Evolutionary conservation across 2,329 filamentous ascomycete species (phyloP).

Genomic region (Pseudogymnoascus sp.): DNA sequence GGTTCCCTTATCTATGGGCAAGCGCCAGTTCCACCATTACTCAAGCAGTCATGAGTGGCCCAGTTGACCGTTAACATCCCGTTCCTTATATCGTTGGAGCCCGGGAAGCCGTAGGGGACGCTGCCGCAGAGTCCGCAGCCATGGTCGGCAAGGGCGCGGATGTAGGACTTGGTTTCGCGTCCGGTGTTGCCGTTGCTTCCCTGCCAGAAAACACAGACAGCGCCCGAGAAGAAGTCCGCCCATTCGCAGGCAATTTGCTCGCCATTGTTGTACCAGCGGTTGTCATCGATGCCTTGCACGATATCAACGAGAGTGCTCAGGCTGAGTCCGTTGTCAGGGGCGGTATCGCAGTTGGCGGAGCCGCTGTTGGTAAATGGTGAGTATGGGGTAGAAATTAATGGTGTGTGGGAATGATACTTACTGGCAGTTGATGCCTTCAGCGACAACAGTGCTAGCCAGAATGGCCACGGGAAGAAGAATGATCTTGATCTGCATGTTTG

Average conservation of each 20-base stretch:
- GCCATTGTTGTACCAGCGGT: neutral
- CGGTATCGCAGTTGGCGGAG: neutral
- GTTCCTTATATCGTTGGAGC: neutral
- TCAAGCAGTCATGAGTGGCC: neutral
- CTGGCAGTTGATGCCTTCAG: neutral
- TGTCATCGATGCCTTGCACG: neutral
- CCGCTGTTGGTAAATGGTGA: neutral
- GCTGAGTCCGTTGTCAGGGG: neutral
- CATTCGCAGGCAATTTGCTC: neutral
- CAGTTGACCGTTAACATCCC: neutral
- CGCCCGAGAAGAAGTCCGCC: neutral
- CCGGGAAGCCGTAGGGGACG: neutral
- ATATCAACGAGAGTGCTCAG: neutral
- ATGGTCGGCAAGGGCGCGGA: neutral
- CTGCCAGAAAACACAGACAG: neutral
- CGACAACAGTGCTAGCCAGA: neutral
- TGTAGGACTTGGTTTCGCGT: neutral
- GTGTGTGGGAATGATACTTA: neutral
- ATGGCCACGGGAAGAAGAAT: neutral
- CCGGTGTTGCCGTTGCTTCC: neutral
- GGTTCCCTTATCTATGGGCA: neutral
- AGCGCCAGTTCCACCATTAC: neutral
- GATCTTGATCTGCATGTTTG: neutral
- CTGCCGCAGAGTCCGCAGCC: neutral
- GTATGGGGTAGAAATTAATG: neutral